Percentiles rank a stretch among this genome's conserved stretches.
Conservation (phyloP, 306 rosid species). For the Ormosia semicastrata region DNA sequence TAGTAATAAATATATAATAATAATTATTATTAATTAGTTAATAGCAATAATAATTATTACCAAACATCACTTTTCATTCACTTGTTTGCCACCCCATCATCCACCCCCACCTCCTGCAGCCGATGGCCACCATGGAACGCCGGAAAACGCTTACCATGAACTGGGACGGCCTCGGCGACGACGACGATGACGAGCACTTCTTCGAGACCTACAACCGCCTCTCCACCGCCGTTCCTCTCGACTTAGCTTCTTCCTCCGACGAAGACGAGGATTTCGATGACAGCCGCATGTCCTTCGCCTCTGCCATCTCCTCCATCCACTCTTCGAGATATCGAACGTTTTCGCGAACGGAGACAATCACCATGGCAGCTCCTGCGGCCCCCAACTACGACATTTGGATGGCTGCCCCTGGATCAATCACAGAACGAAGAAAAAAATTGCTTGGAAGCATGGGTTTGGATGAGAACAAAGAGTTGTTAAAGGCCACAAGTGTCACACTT, state of each 20-base stretch:
- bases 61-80: background rate
- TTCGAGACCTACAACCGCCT: slow-evolving; percentile 54
- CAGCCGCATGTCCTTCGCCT: slow-evolving; percentile 61
- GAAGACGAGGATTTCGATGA: slow-evolving; percentile 47
- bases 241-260: slow-evolving; percentile 52
- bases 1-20: background rate
- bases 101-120: slow-evolving; percentile 14
- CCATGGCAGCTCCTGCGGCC: background rate
- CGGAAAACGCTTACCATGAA: slow-evolving; percentile 44
- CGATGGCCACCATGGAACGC: slow-evolving; percentile 41
- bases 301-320: slow-evolving; percentile 43
- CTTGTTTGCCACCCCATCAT: background rate
- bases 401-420: slow-evolving; percentile 69
- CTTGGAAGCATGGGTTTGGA: slow-evolving; percentile 71
- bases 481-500: slow-evolving; percentile 9
- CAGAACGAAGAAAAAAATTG: slow-evolving; percentile 52
- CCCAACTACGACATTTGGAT: slow-evolving; percentile 75
- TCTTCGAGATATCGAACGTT: slow-evolving; percentile 16
- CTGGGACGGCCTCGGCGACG: slow-evolving; percentile 46
- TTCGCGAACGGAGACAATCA: background rate
- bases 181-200: slow-evolving; percentile 51
- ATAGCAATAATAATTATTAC: background rate
- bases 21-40: background rate
- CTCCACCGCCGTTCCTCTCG: slow-evolving; percentile 39
- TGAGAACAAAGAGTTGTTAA: slow-evolving; percentile 37